phyloP scores from a whole-genome alignment of 441 rosid species.

The Isatis lusitanica region DNA sequence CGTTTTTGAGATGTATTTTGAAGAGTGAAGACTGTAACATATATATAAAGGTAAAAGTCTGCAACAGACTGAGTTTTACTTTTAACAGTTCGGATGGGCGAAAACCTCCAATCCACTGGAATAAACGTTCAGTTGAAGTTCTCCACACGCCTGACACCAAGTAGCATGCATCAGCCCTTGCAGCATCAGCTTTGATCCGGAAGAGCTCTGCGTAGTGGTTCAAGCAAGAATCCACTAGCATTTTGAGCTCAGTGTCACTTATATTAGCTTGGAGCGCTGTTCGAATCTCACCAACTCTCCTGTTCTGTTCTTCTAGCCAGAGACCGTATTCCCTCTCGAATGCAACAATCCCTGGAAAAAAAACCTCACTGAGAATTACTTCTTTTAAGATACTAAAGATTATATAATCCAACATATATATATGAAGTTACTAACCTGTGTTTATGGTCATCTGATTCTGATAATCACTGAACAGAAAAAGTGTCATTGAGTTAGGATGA shows the following conservation, averaged over 20 bases:
- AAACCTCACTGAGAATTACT: not conserved
- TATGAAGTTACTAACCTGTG: constrained; percentile 24
- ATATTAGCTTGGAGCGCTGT: constrained; percentile 52
- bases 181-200: constrained; percentile 60
- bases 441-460: constrained; percentile 28
- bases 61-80: constrained; percentile 35
- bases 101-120: constrained; percentile 67
- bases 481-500: not conserved
- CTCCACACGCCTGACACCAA: constrained; percentile 62
- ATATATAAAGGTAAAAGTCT: not conserved
- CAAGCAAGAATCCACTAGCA: constrained; percentile 51
- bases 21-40: not conserved
- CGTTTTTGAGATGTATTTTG: constrained; percentile 15
- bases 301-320: constrained; percentile 60
- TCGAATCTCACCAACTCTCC: constrained; percentile 49
- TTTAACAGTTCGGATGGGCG: constrained; percentile 68
- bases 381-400: not conserved
- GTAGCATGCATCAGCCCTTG: constrained; percentile 60
- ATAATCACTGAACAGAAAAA: constrained; percentile 20
- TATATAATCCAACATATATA: not conserved
- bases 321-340: constrained; percentile 62
- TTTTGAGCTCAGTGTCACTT: constrained; percentile 51
- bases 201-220: constrained; percentile 53
- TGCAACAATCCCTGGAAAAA: constrained; percentile 46
- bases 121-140: constrained; percentile 57